A percentile compares a stretch with the other conserved stretches of the same genome.
Conservation (phyloP, 352 stramenopile genomes). For the Pythium guiyangense region DNA sequence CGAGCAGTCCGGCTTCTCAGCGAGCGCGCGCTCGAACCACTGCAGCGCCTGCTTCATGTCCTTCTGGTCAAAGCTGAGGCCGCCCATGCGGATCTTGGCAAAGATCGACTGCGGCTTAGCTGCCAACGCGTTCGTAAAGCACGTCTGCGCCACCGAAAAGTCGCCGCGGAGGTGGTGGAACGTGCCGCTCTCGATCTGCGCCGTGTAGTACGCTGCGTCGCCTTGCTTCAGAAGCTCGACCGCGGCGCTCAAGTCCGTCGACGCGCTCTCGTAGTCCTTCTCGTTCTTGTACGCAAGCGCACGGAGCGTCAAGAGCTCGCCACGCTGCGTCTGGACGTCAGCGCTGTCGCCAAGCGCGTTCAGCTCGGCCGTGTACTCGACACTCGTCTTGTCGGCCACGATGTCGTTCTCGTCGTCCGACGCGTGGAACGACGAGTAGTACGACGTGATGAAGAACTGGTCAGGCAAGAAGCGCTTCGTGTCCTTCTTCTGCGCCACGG, state of each 20-base stretch:
- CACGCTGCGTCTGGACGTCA: conserved; percentile 29
- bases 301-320: conserved; percentile 54
- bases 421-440: conserved; percentile 83
- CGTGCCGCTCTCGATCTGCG: conserved; percentile 72
- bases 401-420: conserved; percentile 76
- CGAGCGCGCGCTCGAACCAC: conserved; percentile 73
- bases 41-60: conserved; percentile 62
- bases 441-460: conserved; percentile 83
- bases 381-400: conserved; percentile 41
- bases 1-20: conserved; percentile 57
- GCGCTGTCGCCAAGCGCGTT: conserved; percentile 27
- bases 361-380: conserved; percentile 55
- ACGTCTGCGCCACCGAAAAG: conserved; percentile 57
- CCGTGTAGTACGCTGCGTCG: conserved; percentile 64
- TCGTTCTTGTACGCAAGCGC: conserved; percentile 59
- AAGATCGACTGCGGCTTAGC: conserved; percentile 72
- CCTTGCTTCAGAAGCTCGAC: conserved; percentile 37
- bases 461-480: conserved; percentile 59
- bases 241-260: conserved; percentile 53
- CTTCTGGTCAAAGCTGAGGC: conserved; percentile 81
- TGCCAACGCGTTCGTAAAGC: conserved; percentile 59
- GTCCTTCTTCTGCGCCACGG: conserved; percentile 52
- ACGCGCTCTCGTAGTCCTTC: conserved; percentile 61
- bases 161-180: conserved; percentile 74
- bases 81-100: conserved; percentile 79